phyloP scores from a whole-genome alignment of 1,139 yeast genomes.

The Pichia sp. region DNA sequence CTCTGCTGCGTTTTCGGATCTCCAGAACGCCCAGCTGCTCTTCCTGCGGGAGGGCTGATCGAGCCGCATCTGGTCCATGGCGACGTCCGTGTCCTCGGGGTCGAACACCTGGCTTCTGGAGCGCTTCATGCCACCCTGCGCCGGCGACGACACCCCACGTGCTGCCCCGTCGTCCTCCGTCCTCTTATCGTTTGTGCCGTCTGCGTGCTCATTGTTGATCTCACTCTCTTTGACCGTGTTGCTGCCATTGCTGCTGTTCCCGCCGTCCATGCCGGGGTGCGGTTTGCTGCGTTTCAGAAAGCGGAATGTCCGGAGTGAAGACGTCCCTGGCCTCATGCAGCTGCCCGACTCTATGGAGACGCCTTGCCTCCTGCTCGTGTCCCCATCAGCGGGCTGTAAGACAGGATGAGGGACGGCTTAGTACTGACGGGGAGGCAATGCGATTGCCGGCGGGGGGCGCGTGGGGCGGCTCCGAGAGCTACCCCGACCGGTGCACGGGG shows the following conservation, averaged over 20 bases:
- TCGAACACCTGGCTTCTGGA: background rate
- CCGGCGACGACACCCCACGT: too few species aligned
- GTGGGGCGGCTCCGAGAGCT: too few species aligned
- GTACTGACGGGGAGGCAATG: too few species aligned
- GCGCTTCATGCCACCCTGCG: background rate
- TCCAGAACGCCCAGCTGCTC: slow-evolving; percentile 30
- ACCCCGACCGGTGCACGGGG: too few species aligned
- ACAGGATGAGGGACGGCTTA: too few species aligned
- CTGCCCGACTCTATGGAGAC: too few species aligned
- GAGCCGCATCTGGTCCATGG: background rate
- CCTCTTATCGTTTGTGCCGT: background rate
- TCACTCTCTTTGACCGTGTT: background rate
- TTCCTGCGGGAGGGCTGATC: slow-evolving; percentile 10
- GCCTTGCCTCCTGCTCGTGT: too few species aligned
- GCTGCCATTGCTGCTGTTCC: background rate
- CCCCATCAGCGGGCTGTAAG: too few species aligned
- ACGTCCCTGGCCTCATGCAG: background rate
- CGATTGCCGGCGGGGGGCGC: too few species aligned
- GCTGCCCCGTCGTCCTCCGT: background rate
- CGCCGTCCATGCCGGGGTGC: background rate
- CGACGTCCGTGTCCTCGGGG: background rate
- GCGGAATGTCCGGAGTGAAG: background rate
- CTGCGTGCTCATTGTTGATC: background rate
- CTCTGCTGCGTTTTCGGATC: slow-evolving; percentile 5
- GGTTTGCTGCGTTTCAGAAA: background rate